Evolutionary conservation across 2,329 filamentous ascomycete species (phyloP), one percentile per base, ranked within the genome.

Genomic region (Thermomyces lanuginosus): DNA sequence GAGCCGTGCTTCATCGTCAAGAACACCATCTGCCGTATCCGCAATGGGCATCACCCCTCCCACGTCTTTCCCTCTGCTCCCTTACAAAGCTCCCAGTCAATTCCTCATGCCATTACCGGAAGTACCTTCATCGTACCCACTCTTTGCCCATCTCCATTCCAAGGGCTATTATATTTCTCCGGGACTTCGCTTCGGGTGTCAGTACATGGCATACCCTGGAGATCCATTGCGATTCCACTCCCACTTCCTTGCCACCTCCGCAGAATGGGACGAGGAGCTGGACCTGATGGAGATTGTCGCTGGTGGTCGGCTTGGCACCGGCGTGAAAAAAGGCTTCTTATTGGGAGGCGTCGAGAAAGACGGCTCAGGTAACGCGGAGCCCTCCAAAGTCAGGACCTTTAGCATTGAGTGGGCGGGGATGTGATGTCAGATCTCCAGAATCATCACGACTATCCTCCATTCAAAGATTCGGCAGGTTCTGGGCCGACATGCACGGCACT

Each of bases 161-260:
- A 63, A 67, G 10, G 79, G 77, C 26, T 93, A 86, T 55, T 95
- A 77, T 56, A 72, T 89, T 45, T 84, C 83, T 29, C 89, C 89
- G 1, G 89, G 89, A 6, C 64, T 98, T 27, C 79, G 89, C 14
- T 98, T 98, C 44, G 89, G 89, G 14, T 91, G 84, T 42, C 73
- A 89, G 44, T 93, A 92, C 54, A 82, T 83, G 40, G 81, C 91
- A 4, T 98, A 98, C 43, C 89, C 89, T 0, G 89, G 89, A 23
- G 89, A 98, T 48, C 83, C 89, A 1, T 62, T 98, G 27, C 75
- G 89, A 7, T 98, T 91, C 49, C 89, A 98, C 53, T 89, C 82
- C 23, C 89, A 98, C 51, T 95, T 92, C 49, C 66, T 92, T 41
- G 80, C 76, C 5, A 77, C 76, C n/a, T 72, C 78, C 16, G 71